phyloP scores from a whole-genome alignment of 2,329 filamentous ascomycete genomes.

The Fusarium camptoceras region DNA sequence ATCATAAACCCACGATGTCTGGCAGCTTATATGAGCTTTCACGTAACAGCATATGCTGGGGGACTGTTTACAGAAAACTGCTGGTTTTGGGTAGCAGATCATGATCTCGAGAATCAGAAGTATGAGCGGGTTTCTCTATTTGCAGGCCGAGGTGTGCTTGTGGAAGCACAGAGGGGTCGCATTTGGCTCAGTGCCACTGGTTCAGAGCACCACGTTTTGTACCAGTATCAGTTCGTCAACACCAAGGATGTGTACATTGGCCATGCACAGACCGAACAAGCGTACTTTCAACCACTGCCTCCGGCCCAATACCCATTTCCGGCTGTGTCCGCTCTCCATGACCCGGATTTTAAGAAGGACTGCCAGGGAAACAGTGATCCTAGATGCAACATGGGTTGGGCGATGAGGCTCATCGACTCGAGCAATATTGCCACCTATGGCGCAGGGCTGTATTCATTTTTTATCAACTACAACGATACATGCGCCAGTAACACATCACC shows the following conservation, averaged over 20 bases:
- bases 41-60: constrained; percentile 54
- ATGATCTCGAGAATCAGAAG: constrained; percentile 64
- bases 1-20: constrained; percentile 52
- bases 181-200: constrained; percentile 74
- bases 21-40: constrained; percentile 58
- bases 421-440: constrained; percentile 69
- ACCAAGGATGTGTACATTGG: constrained; percentile 73
- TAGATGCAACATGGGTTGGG: constrained; percentile 71
- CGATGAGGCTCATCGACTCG: constrained; percentile 69
- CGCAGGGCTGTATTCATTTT: constrained; percentile 76
- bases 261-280: constrained; percentile 75
- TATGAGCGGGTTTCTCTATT: constrained; percentile 65
- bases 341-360: constrained; percentile 41
- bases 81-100: constrained; percentile 63
- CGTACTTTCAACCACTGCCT: constrained; percentile 77
- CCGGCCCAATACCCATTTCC: constrained; percentile 68
- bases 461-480: constrained; percentile 68
- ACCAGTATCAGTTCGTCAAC: constrained; percentile 74
- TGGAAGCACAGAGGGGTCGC: constrained; percentile 53
- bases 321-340: constrained; percentile 51
- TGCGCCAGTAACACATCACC: constrained; percentile 58
- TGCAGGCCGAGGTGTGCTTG: constrained; percentile 62
- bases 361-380: constrained; percentile 58
- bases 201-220: constrained; percentile 74
- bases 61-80: constrained; percentile 58